Conservation (phyloP, 148 eudicot genomes). For the Chenopodium album region DNA sequence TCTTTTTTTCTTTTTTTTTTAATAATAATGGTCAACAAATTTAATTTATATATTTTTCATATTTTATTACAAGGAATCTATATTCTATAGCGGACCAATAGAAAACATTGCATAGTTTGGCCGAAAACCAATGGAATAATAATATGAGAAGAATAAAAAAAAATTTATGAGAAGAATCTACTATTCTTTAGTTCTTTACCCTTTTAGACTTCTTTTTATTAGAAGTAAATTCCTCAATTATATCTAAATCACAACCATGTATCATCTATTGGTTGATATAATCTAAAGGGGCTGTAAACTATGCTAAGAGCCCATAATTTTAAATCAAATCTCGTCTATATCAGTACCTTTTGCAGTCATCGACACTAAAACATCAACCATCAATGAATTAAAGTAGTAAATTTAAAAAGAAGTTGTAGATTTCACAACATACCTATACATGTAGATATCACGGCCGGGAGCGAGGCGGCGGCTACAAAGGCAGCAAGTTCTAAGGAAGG, state of each 20-base stretch:
- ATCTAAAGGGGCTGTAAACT: too few relatives aligned
- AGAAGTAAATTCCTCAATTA: too few relatives aligned
- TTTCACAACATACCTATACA: slow-evolving; percentile 49
- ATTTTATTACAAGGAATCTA: background rate
- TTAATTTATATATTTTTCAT: background rate
- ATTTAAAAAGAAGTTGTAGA: too few relatives aligned
- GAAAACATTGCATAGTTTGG: background rate
- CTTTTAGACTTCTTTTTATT: too few relatives aligned
- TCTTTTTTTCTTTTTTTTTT: background rate
- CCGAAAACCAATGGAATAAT: background rate
- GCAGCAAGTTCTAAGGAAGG: slow-evolving; percentile 52
- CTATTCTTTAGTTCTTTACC: too few relatives aligned
- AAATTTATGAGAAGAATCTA: background rate
- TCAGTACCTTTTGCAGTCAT: too few relatives aligned
- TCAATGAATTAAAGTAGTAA: too few relatives aligned
- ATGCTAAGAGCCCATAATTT: too few relatives aligned
- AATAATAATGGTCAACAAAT: background rate
- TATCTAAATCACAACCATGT: too few relatives aligned
- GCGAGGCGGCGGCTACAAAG: slow-evolving; percentile 54
- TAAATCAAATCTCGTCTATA: too few relatives aligned
- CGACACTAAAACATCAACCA: too few relatives aligned
- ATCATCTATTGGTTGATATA: too few relatives aligned
- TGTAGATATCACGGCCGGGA: slow-evolving; percentile 68
- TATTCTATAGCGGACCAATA: background rate
- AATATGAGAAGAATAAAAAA: background rate